phyloP scores from a whole-genome alignment of 179 eudicot genomes.

The Carnegiea gigantea region DNA sequence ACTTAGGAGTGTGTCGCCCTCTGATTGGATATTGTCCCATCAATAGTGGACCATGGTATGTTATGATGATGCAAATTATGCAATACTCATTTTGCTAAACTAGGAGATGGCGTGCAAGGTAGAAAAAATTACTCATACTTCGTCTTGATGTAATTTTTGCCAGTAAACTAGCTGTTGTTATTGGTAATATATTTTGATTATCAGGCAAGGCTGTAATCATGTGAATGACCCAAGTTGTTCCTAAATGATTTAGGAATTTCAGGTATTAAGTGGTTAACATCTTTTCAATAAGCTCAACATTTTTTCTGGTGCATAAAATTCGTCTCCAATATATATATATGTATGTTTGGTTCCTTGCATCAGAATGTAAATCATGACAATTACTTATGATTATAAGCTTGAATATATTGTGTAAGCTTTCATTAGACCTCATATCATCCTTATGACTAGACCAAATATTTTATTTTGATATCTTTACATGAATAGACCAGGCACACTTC shows the following conservation, averaged over 20 bases:
- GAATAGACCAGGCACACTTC: slow-evolving; percentile 13
- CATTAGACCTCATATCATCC: slow-evolving; percentile 2
- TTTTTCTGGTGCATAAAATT: no score
- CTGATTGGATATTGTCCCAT: slow-evolving; percentile 5
- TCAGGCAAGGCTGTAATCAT: no score
- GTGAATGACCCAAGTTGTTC: no score
- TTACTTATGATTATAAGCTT: not conserved
- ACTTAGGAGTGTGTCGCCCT: slow-evolving; percentile 12
- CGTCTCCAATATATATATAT: no score
- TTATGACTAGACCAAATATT: slow-evolving; percentile 10
- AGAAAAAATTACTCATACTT: no score
- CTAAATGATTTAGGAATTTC: no score
- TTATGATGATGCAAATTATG: not conserved
- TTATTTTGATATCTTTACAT: not conserved
- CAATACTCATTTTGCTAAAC: slow-evolving; percentile 5
- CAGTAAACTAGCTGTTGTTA: no score
- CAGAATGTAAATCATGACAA: not conserved
- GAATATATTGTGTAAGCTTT: not conserved
- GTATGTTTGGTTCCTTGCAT: not conserved
- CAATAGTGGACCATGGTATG: slow-evolving; percentile 12
- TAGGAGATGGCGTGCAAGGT: no score
- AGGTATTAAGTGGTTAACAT: no score
- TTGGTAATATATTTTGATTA: no score
- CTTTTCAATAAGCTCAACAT: no score
- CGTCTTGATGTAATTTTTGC: no score